A percentile compares a stretch with the other conserved stretches of the same genome.
These are phyloP conservation scores for Clarireedia sp. DNA, from an alignment of 2,329 filamentous ascomycete species.

Conservation along the genomic window DNA sequence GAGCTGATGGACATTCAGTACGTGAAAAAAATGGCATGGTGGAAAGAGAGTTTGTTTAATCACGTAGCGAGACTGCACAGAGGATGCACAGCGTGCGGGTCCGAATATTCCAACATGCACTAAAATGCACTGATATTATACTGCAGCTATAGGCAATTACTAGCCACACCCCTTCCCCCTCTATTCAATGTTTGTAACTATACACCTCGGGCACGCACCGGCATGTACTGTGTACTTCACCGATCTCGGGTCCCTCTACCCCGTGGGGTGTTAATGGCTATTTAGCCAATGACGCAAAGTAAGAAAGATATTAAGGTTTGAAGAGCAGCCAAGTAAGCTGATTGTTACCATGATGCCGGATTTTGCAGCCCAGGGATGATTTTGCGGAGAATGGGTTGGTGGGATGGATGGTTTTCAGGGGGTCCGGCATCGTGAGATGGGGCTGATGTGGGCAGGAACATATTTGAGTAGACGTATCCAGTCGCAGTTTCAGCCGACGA, in stretches of 20 bases:
- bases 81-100: too few relatives aligned
- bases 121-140: too few relatives aligned
- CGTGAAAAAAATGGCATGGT: too few relatives aligned
- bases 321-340: conserved; percentile 30
- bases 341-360: conserved; percentile 20
- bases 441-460: conserved; percentile 32
- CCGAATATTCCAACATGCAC: too few relatives aligned
- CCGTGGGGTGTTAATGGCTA: conserved; percentile 41
- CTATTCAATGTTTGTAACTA: too few relatives aligned
- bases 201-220: too few relatives aligned
- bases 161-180: too few relatives aligned
- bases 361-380: conserved; percentile 14
- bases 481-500: conserved; percentile 30
- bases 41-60: too few relatives aligned
- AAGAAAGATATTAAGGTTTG: conserved; percentile 40
- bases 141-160: too few relatives aligned
- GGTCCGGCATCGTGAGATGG: conserved; percentile 31
- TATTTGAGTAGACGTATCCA: conserved; percentile 32
- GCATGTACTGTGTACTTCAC: too few relatives aligned
- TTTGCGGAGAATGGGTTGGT: conserved; percentile 24
- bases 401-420: conserved; percentile 47
- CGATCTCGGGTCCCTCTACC: conserved; percentile 30
- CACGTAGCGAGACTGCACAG: too few relatives aligned
- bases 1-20: too few relatives aligned
- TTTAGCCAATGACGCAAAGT: conserved; percentile 48